Percentiles rank a stretch among this genome's conserved stretches.
These are phyloP conservation scores for Lichtheimia corymbifera DNA, from an alignment of 371 early-diverging fungal genomes.

Conservation along the genomic window DNA sequence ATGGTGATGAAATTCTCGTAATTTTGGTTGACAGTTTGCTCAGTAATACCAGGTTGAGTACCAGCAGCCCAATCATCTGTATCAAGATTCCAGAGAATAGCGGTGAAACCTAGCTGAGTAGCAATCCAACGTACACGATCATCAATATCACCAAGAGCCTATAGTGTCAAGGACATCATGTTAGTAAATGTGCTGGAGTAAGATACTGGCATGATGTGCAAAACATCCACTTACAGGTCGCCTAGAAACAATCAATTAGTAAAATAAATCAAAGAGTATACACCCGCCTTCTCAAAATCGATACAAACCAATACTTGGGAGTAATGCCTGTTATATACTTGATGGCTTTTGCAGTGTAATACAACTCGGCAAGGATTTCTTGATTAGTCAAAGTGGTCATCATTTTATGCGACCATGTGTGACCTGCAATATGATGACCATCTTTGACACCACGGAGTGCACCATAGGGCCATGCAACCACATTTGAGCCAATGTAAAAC, in stretches of 20 bases:
- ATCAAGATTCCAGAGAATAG: slow-evolving; percentile 53
- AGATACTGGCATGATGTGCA: background rate
- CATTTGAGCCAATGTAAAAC: slow-evolving; percentile 59
- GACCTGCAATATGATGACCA: slow-evolving; percentile 51
- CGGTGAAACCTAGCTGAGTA: slow-evolving; percentile 46
- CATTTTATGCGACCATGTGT: slow-evolving; percentile 59
- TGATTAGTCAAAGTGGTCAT: slow-evolving; percentile 54
- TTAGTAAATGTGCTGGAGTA: background rate
- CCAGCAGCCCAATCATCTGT: slow-evolving; percentile 51
- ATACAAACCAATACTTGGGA: slow-evolving; percentile 47
- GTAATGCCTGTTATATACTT: slow-evolving; percentile 57
- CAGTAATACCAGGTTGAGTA: slow-evolving; percentile 32
- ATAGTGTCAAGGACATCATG: slow-evolving; percentile 1
- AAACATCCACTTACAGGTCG: background rate
- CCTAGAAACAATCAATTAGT: too few species aligned
- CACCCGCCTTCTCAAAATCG: too few species aligned
- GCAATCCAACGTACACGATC: slow-evolving; percentile 60
- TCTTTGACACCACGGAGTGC: slow-evolving; percentile 50
- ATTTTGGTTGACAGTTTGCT: slow-evolving; percentile 35
- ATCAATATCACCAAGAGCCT: slow-evolving; percentile 55
- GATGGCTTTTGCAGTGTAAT: slow-evolving; percentile 54
- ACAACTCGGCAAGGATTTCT: slow-evolving; percentile 57
- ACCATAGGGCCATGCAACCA: slow-evolving; percentile 53
- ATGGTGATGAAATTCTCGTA: slow-evolving; percentile 43
- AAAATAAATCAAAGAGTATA: too few species aligned